Conservation (phyloP, 2,329 filamentous ascomycete genomes). For the Aureobasidium sp. region DNA sequence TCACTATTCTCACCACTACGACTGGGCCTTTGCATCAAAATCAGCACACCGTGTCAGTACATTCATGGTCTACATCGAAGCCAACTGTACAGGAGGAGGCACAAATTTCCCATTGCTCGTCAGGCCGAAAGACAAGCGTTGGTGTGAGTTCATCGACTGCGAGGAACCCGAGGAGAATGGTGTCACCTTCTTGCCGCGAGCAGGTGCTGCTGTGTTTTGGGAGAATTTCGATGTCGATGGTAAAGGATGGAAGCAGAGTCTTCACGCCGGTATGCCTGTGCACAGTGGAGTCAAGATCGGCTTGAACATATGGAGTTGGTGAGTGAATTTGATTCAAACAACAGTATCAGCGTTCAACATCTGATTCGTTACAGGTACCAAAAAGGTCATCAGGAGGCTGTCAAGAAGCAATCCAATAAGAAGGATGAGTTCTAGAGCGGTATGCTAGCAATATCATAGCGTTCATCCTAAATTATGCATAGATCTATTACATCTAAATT, state of each 20-base stretch:
- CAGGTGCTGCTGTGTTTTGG: constrained; percentile 55
- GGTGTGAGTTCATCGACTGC: constrained; percentile 53
- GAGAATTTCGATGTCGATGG: constrained; percentile 51
- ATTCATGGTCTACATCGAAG: constrained; percentile 55
- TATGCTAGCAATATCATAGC: background rate
- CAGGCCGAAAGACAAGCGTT: constrained; percentile 36
- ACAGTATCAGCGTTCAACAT: background rate
- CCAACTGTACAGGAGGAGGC: constrained; percentile 48
- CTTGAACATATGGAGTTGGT: constrained; percentile 59
- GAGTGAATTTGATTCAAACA: constrained; percentile 17
- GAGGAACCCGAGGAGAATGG: constrained; percentile 32
- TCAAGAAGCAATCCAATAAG: background rate
- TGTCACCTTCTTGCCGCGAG: constrained; percentile 50
- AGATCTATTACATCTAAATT: background rate
- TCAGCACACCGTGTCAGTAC: constrained; percentile 39
- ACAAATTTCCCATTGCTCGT: constrained; percentile 51
- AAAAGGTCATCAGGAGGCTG: constrained; percentile 14
- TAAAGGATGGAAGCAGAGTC: constrained; percentile 49
- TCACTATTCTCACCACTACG: constrained; percentile 53
- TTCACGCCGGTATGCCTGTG: constrained; percentile 54
- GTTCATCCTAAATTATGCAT: background rate
- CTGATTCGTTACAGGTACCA: constrained; percentile 26
- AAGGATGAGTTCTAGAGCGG: background rate
- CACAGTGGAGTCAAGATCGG: constrained; percentile 49
- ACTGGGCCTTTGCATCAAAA: constrained; percentile 41